A percentile compares a stretch with the other conserved stretches of the same genome.
These are phyloP conservation scores for Botrytis medusae DNA, from an alignment of 2,329 filamentous ascomycete species.

Conservation along the genomic window DNA sequence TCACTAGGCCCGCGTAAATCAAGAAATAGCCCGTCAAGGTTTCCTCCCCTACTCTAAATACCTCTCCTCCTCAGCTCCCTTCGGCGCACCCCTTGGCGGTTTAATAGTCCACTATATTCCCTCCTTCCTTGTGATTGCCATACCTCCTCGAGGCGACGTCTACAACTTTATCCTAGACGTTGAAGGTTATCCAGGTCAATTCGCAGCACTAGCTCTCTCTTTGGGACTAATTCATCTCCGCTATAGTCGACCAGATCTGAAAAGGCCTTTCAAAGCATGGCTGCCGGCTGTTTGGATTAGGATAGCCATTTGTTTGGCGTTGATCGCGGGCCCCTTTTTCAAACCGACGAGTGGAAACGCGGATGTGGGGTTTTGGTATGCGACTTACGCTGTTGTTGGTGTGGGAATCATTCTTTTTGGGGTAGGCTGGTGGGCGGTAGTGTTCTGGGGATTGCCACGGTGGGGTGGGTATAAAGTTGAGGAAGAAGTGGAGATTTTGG, in stretches of 20 bases:
- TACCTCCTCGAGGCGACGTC: constrained; percentile 47
- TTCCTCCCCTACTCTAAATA: constrained; percentile 46
- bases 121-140: constrained; percentile 56
- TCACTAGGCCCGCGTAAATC: constrained; percentile 48
- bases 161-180: constrained; percentile 43
- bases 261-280: constrained; percentile 38
- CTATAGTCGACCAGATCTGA: constrained; percentile 48
- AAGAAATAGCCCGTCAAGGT: constrained; percentile 50
- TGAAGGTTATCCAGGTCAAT: constrained; percentile 46
- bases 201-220: constrained; percentile 43
- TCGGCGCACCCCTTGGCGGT: constrained; percentile 38
- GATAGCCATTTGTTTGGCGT: constrained; percentile 37
- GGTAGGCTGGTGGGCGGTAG: constrained; percentile 67
- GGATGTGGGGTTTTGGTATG: constrained; percentile 51
- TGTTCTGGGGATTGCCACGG: constrained; percentile 60
- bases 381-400: constrained; percentile 55
- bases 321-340: constrained; percentile 42
- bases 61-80: constrained; percentile 36
- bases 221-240: constrained; percentile 50
- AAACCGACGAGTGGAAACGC: constrained; percentile 44
- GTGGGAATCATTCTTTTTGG: constrained; percentile 55
- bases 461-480: constrained; percentile 61
- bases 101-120: constrained; percentile 61
- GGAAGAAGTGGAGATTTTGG: constrained; percentile 58
- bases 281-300: constrained; percentile 37